These are phyloP conservation scores for Capsicum rhomboideum DNA, from an alignment of 257 asterid species.

Conservation along the genomic window DNA sequence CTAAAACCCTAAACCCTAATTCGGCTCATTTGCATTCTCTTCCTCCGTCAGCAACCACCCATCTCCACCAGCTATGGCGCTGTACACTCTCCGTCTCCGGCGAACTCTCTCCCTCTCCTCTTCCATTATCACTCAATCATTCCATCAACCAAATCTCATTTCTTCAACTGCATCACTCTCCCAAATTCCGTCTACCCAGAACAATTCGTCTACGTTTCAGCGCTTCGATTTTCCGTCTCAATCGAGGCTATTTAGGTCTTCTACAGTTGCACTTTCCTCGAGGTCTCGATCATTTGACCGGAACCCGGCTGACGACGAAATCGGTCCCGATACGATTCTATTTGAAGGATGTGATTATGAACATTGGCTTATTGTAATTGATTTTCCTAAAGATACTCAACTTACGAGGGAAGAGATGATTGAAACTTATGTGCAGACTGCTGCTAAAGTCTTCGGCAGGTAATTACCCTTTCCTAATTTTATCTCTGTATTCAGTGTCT, in stretches of 20 bases:
- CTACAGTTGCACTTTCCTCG: constrained; percentile 18
- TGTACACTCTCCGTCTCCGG: constrained; percentile 20
- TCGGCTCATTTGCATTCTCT: not conserved
- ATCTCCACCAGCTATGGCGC: constrained; percentile 17
- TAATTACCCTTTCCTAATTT: not conserved
- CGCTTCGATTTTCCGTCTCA: constrained; percentile 6
- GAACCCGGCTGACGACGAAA: constrained; percentile 36
- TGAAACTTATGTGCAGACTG: constrained; percentile 56
- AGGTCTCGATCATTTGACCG: constrained; percentile 35
- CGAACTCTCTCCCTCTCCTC: constrained; percentile 24
- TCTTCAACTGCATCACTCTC: constrained; percentile 17
- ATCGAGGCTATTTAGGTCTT: constrained; percentile 33
- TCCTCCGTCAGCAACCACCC: not conserved
- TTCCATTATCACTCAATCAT: constrained; percentile 14
- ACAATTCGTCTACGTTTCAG: not conserved
- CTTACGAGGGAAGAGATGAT: constrained; percentile 62
- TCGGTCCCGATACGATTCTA: constrained; percentile 71
- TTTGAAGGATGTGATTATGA: constrained; percentile 98
- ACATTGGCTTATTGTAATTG: constrained; percentile 88
- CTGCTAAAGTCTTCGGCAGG: constrained; percentile 93
- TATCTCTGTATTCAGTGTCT: not conserved
- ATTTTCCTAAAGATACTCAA: constrained; percentile 50
- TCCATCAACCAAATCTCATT: not conserved
- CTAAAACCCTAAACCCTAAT: constrained; percentile 15
- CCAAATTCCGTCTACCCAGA: constrained; percentile 4